phyloP scores from a whole-genome alignment of 345 rosid species.

The Balakata baccata region DNA sequence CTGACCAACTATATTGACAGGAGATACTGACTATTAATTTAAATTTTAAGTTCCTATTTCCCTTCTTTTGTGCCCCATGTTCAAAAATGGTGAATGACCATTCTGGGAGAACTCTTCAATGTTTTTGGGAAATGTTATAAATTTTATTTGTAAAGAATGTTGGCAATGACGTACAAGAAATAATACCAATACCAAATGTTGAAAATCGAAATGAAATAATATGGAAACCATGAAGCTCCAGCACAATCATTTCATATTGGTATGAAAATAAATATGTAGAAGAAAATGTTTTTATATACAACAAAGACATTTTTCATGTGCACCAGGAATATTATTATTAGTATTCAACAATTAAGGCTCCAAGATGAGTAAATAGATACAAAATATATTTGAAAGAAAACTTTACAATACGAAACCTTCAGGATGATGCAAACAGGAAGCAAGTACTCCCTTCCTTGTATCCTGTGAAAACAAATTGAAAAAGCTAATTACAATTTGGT shows the following conservation, averaged over 20 bases:
- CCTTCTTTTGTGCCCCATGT: not conserved
- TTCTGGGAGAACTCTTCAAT: not conserved
- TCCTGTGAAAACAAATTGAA: constrained; percentile 45
- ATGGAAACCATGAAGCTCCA: not conserved
- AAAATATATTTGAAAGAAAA: not conserved
- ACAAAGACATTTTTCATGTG: not conserved
- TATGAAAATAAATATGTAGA: not conserved
- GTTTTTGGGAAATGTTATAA: not conserved
- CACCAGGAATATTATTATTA: not conserved
- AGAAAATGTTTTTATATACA: not conserved
- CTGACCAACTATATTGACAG: not conserved
- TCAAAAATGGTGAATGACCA: not conserved
- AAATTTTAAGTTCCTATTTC: not conserved
- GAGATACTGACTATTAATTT: not conserved
- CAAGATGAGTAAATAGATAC: not conserved
- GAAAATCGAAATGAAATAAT: not conserved
- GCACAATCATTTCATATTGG: not conserved
- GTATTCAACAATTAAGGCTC: not conserved
- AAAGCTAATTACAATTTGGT: not conserved
- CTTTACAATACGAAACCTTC: constrained; percentile 51
- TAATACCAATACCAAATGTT: not conserved
- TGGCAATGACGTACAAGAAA: not conserved
- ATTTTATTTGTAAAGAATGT: not conserved
- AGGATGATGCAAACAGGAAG: constrained; percentile 86
- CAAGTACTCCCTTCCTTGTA: constrained; percentile 78